Percentiles rank a stretch among this genome's conserved stretches.
phyloP scores from a whole-genome alignment of 2,329 filamentous ascomycete species.

The Monilinia fructigena region DNA sequence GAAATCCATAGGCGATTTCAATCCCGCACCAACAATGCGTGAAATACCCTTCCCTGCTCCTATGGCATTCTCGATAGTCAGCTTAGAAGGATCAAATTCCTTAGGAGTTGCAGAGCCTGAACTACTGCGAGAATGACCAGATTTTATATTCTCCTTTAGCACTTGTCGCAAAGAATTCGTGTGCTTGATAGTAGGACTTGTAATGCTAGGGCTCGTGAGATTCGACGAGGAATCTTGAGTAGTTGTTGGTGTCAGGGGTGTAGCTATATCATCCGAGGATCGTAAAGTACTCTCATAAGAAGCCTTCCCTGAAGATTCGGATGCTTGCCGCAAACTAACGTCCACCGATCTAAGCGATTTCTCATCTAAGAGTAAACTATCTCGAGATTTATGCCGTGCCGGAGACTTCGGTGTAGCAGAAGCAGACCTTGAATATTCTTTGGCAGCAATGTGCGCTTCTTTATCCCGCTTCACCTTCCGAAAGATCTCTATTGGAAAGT shows the following conservation, averaged over 20 bases:
- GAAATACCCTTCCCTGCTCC: slow-evolving; percentile 61
- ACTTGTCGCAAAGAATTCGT: slow-evolving; percentile 37
- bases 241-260: slow-evolving; percentile 29
- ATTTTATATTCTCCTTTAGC: slow-evolving; percentile 36
- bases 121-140: slow-evolving; percentile 15
- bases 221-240: slow-evolving; percentile 25
- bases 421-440: slow-evolving; percentile 21
- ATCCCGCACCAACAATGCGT: slow-evolving; percentile 70
- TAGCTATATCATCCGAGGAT: slow-evolving; percentile 28
- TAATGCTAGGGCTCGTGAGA: not conserved
- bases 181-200: slow-evolving; percentile 20
- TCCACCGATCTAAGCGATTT: slow-evolving; percentile 20
- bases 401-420: slow-evolving; percentile 26
- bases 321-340: slow-evolving; percentile 20
- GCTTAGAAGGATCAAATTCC: slow-evolving; percentile 33
- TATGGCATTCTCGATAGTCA: slow-evolving; percentile 54
- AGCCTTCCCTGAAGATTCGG: slow-evolving; percentile 29
- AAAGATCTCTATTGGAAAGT: slow-evolving; percentile 62
- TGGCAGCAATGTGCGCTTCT: slow-evolving; percentile 24
- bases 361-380: slow-evolving; percentile 25
- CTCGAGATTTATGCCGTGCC: slow-evolving; percentile 26
- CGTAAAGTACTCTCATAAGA: slow-evolving; percentile 33
- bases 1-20: slow-evolving; percentile 82
- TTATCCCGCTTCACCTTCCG: slow-evolving; percentile 40
- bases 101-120: slow-evolving; percentile 33